Evolutionary conservation across 1,284 basidiomycete genomes (phyloP), one percentile per base, ranked within the genome.

Genomic region (Phylloporus gajari): DNA sequence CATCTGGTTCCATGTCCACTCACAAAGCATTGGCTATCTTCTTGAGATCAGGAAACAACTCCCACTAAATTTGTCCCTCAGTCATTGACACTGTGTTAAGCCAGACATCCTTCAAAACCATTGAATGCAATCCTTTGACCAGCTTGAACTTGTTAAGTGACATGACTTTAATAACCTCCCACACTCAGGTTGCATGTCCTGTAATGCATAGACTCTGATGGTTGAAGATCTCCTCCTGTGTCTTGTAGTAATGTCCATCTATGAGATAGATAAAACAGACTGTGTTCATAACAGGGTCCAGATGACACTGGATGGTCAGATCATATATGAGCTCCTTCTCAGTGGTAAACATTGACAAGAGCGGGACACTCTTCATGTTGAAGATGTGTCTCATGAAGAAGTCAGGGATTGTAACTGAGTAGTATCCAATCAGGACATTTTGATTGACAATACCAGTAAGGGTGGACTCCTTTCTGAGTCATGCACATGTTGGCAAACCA

Each of bases 61-160:
- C 12, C 8, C 12, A 13, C 53, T 56, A n/a, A 56, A 56, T 56
- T 5, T 56, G 13, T 56, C 53, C 53, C n/a, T 56, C 53, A 17
- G 53, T 56, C n/a, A 56, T 56, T 6, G 53, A 56, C 53, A 5
- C 53, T 3, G n/a, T 8, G 3, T 56, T 13, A 15, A 56, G 53
- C 53, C 53, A 56, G 53, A 56, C 53, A 56, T 56, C 53, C 53
- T 56, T 56, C 53, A 56, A 56, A 27, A 56, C 53, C 27, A 27
- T 15, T 25, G 25, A n/a, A 56, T 56, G n/a, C 25, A 27, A 56
- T 27, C 53, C n/a, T 15, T 13, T 15, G 1, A 56, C n/a, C 53
- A 27, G 53, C 53, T 56, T n/a, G 53, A 56, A n/a, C n/a, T 27
- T 17, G 53, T 56, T 15, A 7, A 56, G 30, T 30, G 53, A 56